phyloP scores from a whole-genome alignment of 2,329 filamentous ascomycete species.

The Epichloe sylvatica region DNA sequence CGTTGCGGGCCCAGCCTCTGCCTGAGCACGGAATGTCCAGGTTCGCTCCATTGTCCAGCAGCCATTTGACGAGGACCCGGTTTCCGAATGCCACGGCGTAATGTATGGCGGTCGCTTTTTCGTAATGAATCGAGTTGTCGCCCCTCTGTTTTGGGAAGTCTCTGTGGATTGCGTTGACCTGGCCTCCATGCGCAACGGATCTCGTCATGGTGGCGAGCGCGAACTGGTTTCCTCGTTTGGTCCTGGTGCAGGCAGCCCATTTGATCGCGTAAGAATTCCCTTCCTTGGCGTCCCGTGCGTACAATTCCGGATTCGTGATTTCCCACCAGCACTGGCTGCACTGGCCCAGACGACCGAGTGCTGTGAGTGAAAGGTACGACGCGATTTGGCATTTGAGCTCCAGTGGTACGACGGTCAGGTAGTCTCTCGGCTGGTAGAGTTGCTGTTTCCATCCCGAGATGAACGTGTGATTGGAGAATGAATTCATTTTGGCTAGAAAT shows the following conservation, averaged over 20 bases:
- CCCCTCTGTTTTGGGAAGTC: not conserved
- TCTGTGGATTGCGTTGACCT: constrained; percentile 1
- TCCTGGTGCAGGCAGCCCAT: constrained; percentile 1
- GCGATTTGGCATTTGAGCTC: not conserved
- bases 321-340: not conserved
- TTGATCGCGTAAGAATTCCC: not conserved
- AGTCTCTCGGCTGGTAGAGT: not conserved
- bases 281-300: not conserved
- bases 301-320: not conserved
- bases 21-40: not conserved
- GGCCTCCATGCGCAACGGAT: not conserved
- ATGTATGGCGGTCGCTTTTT: constrained; percentile 1
- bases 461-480: constrained; percentile 11
- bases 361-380: not conserved
- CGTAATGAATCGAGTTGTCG: too few species aligned
- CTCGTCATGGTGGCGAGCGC: not conserved
- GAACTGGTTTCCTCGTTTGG: not conserved
- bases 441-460: not conserved
- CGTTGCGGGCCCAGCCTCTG: not conserved
- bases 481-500: constrained; percentile 21
- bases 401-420: not conserved
- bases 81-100: not conserved
- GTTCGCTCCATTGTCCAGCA: not conserved
- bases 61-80: not conserved
- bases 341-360: not conserved